Base-by-base conservation (phyloP, 148 eudicot species). In the Camellia granthamiana region DNA sequence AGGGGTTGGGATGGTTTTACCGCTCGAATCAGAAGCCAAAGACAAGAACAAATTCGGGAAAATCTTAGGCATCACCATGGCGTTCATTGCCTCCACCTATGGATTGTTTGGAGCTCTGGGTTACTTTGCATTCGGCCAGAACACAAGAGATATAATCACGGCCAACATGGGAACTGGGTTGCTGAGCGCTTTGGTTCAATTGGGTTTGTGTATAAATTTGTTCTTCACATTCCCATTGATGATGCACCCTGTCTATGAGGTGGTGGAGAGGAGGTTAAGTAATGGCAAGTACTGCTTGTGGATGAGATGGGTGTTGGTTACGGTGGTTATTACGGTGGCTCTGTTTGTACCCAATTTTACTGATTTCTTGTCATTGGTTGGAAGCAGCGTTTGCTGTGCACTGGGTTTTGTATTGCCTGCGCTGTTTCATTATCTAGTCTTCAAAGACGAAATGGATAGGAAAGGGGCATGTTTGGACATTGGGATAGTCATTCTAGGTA, bases 391-490 rank as follows among this genome's bases (percentile, higher is more conserved):
- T 63, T 92, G 98, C 63, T 81, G 87, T 81, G 88, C 84, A 9
- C 79, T 94, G 72, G 97, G 93, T 42, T 94, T 94, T 87, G 93
- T 94, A 42, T 88, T 94, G 87, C 98, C 98, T 77, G 81, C 95
- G 51, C 78, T 91, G 82, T 94, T 94, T 68, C 97, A 94, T 81
- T 86, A 87, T 72, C 52, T 90, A 56, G 91, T 82, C 14, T 90
- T 86, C 80, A 94, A 86, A 80, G 86, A 87, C 3, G 97, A 91
- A 84, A 78, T 89, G 81, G 82, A 89, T 30, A 73, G 83, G 87
- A 73, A 76, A 77, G 85, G 82, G 63, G 64, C 82, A 42, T 11
- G 74, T 52, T 14, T 69, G 58, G 94, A 94, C 82, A 75, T 84
- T 10, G 87, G 78, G 2, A 86, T 91, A 38, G 77, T 92, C 23